phyloP scores from a whole-genome alignment of 495 filamentous ascomycete genomes.

The Aspergillus sclerotiicarbonarius region DNA sequence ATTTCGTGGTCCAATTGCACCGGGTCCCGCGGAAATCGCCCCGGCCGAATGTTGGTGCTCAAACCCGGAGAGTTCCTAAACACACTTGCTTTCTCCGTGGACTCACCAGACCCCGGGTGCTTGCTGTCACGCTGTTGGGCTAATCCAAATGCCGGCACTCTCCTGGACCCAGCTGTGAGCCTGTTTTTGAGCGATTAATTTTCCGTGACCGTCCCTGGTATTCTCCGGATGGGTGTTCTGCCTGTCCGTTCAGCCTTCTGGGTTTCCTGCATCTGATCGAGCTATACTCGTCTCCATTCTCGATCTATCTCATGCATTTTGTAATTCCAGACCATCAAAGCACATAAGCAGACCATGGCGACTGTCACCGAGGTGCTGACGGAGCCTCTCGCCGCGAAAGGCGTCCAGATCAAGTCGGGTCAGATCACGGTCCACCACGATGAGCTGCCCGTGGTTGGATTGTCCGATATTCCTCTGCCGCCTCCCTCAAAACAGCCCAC shows the following conservation, averaged over 20 bases:
- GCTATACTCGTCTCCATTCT: background rate
- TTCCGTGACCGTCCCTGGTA: background rate
- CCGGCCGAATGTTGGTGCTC: background rate
- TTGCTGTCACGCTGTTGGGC: background rate
- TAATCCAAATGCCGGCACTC: background rate
- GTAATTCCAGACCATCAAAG: background rate
- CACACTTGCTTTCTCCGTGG: background rate
- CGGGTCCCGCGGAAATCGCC: slow-evolving; percentile 1
- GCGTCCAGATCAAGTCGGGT: slow-evolving; percentile 23
- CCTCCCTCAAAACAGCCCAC: slow-evolving; percentile 63
- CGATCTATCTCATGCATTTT: background rate
- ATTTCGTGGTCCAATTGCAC: background rate
- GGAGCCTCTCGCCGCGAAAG: slow-evolving; percentile 13
- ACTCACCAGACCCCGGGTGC: background rate
- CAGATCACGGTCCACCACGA: slow-evolving; percentile 32
- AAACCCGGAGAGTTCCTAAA: background rate
- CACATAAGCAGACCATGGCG: slow-evolving; percentile 22
- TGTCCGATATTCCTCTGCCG: slow-evolving; percentile 63
- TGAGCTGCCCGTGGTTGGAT: slow-evolving; percentile 25
- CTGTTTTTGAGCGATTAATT: background rate
- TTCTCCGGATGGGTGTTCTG: background rate
- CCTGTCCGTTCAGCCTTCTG: background rate
- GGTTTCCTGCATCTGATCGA: background rate
- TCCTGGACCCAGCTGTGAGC: background rate
- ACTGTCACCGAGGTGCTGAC: slow-evolving; percentile 29